These are phyloP conservation scores for Ramalina intermedia DNA, from an alignment of 495 filamentous ascomycete genomes.

Conservation along the genomic window DNA sequence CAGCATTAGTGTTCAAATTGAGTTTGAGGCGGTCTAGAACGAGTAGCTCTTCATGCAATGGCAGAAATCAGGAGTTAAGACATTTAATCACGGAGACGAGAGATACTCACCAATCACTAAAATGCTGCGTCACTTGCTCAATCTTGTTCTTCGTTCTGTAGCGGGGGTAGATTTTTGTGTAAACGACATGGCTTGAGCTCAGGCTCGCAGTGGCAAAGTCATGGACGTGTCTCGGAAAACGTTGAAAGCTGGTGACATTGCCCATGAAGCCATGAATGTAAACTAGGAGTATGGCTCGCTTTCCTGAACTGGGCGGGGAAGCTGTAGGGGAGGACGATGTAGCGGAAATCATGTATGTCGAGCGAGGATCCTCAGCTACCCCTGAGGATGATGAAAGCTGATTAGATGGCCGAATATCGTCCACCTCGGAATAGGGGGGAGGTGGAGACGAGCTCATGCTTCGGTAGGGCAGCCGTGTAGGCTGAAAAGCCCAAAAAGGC, in stretches of 20 bases:
- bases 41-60: too few species aligned
- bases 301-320: conserved; percentile 18
- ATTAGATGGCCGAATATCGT: conserved; percentile 2
- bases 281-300: conserved; percentile 55
- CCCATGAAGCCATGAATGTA: conserved; percentile 95
- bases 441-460: neutral
- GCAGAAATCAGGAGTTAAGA: too few species aligned
- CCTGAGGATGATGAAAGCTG: conserved; percentile 12
- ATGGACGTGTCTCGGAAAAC: conserved; percentile 81
- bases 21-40: neutral
- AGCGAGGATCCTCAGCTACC: conserved; percentile 38
- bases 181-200: conserved; percentile 59
- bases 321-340: conserved; percentile 45
- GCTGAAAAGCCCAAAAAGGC: too few species aligned
- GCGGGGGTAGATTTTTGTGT: conserved; percentile 82
- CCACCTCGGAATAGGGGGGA: conserved; percentile 8
- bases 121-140: conserved; percentile 58
- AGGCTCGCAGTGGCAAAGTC: conserved; percentile 53
- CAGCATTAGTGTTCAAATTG: conserved; percentile 2
- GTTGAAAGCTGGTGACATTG: conserved; percentile 72
- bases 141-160: conserved; percentile 74
- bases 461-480: too few species aligned
- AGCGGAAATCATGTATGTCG: conserved; percentile 33
- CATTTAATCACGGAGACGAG: too few species aligned
- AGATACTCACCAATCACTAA: conserved; percentile 54